Evolutionary conservation across 2,329 filamentous ascomycete species (phyloP).

Genomic region (Diaporthe eres): DNA sequence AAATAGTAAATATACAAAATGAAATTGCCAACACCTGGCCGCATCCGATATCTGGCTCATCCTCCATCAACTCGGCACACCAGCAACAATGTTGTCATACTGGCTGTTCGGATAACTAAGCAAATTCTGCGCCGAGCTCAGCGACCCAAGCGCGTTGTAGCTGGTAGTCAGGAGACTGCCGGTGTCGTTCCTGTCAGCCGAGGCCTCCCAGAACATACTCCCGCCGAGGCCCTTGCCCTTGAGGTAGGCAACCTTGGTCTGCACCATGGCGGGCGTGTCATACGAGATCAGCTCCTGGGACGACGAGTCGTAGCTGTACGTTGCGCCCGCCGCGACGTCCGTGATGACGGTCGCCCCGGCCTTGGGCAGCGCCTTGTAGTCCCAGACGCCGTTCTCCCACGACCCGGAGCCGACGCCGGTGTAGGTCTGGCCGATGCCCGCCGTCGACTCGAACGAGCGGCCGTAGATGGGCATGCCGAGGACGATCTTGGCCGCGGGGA

Average conservation of each 20-base stretch:
- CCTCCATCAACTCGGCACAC: constrained; percentile 44
- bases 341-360: constrained; percentile 69
- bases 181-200: constrained; percentile 72
- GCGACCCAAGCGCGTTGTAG: constrained; percentile 56
- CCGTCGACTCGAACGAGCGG: constrained; percentile 74
- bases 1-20: neutral
- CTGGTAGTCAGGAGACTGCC: constrained; percentile 72
- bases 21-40: neutral
- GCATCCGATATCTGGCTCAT: neutral
- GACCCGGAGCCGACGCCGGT: constrained; percentile 75
- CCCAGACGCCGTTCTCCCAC: constrained; percentile 83
- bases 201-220: constrained; percentile 90
- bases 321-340: constrained; percentile 72
- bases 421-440: constrained; percentile 76
- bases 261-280: constrained; percentile 73
- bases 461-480: constrained; percentile 88
- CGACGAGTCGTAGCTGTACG: constrained; percentile 77
- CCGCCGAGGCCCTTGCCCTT: constrained; percentile 75
- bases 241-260: constrained; percentile 76
- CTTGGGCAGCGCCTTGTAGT: constrained; percentile 83
- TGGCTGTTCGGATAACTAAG: constrained; percentile 67
- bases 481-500: constrained; percentile 77
- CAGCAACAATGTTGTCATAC: constrained; percentile 67
- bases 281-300: constrained; percentile 79
- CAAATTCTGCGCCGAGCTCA: constrained; percentile 64